phyloP scores from a whole-genome alignment of 352 stramenopile species.

The Phytophthora sp. region DNA sequence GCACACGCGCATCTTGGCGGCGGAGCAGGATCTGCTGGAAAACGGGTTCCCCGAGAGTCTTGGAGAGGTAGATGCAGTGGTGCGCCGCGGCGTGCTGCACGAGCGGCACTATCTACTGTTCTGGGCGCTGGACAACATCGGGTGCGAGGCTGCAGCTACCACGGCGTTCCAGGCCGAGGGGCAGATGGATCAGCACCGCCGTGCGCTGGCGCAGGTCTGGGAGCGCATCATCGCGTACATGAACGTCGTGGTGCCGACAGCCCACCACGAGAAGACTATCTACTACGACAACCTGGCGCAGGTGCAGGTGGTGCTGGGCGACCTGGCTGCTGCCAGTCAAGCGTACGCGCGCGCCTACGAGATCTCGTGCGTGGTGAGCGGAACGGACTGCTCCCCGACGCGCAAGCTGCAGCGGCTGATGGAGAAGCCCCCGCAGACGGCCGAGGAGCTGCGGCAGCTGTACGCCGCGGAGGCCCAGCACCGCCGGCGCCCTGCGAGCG shows the following conservation, averaged over 20 bases:
- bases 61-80: constrained; percentile 55
- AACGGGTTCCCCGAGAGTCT: constrained; percentile 69
- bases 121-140: constrained; percentile 75
- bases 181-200: constrained; percentile 31
- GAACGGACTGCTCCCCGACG: constrained; percentile 63
- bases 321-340: constrained; percentile 50
- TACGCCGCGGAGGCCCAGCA: constrained; percentile 59
- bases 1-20: constrained; percentile 38
- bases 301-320: constrained; percentile 66
- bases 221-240: constrained; percentile 71
- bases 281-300: constrained; percentile 88
- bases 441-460: constrained; percentile 61
- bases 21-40: constrained; percentile 62
- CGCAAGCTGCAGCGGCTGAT: constrained; percentile 63
- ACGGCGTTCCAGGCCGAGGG: constrained; percentile 43
- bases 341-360: constrained; percentile 67
- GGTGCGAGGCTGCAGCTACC: constrained; percentile 55
- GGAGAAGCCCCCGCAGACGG: constrained; percentile 66
- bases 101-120: constrained; percentile 78
- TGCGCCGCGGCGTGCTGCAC: constrained; percentile 59
- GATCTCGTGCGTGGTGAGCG: constrained; percentile 66
- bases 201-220: constrained; percentile 57
- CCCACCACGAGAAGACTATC: constrained; percentile 84
- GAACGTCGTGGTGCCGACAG: constrained; percentile 69
- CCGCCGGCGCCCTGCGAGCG: constrained; percentile 29